Evolutionary conservation across 176 grass and related monocot species (phyloP).

Genomic region (Carex parvula): DNA sequence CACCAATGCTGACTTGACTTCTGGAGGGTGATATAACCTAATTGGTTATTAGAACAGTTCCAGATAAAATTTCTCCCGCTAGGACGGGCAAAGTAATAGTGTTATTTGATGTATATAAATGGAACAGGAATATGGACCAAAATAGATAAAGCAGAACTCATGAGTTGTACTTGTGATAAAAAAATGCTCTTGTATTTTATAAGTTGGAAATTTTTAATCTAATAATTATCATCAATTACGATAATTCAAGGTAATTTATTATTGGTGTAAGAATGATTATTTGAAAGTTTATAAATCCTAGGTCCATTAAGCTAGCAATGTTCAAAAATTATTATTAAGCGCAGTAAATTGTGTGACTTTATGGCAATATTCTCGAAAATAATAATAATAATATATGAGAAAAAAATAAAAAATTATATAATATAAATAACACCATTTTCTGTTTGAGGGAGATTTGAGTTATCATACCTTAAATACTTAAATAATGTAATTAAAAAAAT

Average conservation of each 20-base stretch:
- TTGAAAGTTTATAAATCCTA: neutral
- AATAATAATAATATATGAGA: no score
- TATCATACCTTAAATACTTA: no score
- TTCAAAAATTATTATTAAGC: no score
- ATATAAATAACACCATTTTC: no score
- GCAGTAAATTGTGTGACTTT: no score
- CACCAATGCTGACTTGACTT: neutral
- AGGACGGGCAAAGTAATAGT: neutral
- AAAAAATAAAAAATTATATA: no score
- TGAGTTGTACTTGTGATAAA: neutral
- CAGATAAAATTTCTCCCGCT: neutral
- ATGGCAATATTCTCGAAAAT: no score
- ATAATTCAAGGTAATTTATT: neutral
- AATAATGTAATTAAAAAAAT: no score
- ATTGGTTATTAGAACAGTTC: neutral
- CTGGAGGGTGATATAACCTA: neutral
- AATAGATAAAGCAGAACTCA: neutral
- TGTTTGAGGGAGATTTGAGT: no score
- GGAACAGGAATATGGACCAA: neutral
- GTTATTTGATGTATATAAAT: neutral
- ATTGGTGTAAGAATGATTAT: neutral
- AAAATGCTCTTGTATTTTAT: neutral
- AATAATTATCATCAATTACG: neutral
- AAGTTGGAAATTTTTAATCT: neutral
- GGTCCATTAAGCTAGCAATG: no score